Percentiles rank a stretch among this genome's conserved stretches.
Evolutionary conservation across 1,284 basidiomycete genomes (phyloP).

Genomic region (Cryptococcus maquisensis): DNA sequence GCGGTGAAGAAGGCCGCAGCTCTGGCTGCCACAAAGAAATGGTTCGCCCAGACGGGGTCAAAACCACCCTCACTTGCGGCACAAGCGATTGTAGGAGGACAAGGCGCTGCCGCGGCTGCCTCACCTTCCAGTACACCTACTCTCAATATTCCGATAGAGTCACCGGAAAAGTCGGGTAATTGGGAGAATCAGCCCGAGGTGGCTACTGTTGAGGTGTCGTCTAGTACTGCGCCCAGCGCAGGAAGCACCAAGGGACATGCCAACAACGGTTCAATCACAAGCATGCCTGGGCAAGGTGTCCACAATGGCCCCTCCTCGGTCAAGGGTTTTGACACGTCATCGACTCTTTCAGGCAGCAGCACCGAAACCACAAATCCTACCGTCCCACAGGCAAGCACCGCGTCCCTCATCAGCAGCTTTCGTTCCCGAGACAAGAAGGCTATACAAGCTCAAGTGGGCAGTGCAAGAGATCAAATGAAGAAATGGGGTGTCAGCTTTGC

Average conservation of each 20-base stretch:
- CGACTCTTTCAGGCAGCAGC: not conserved
- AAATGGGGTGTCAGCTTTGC: conserved; percentile 77
- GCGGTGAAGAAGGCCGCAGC: conserved; percentile 9
- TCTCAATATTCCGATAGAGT: not conserved
- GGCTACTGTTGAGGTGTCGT: conserved; percentile 9
- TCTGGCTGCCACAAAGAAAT: conserved; percentile 24
- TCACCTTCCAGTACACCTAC: not conserved
- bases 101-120: not conserved
- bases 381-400: conserved; percentile 11
- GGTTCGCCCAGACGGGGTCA: conserved; percentile 22
- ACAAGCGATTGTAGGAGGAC: conserved; percentile 3
- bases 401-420: conserved; percentile 52
- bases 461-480: conserved; percentile 74
- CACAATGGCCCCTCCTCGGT: not conserved
- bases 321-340: not conserved
- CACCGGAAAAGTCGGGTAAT: not conserved
- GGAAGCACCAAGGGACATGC: not conserved
- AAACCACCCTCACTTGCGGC: conserved; percentile 8
- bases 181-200: conserved; percentile 7
- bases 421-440: conserved; percentile 76
- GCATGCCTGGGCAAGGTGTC: not conserved
- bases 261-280: no score
- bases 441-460: conserved; percentile 58
- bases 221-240: not conserved
- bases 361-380: not conserved